Percentiles rank a stretch among this genome's conserved stretches.
phyloP scores from a whole-genome alignment of 441 rosid genomes.

The California macrophylla region DNA sequence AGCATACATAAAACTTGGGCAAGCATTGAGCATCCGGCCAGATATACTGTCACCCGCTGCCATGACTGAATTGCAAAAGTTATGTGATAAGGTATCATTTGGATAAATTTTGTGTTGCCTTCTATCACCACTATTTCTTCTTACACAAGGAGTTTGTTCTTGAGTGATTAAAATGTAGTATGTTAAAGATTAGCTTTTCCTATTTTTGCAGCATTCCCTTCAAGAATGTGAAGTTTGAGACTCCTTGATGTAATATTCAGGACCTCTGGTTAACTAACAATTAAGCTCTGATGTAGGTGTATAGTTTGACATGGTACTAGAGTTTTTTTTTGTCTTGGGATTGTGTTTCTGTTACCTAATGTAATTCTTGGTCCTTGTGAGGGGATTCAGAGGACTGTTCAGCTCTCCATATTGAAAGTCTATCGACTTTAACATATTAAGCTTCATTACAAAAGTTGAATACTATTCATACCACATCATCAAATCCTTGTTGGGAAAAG shows the following conservation, averaged over 20 bases:
- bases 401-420: background rate
- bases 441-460: background rate
- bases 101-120: background rate
- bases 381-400: background rate
- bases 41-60: conserved; percentile 89
- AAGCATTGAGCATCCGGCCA: conserved; percentile 95
- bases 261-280: background rate
- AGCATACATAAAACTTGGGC: conserved; percentile 92
- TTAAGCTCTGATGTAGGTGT: background rate
- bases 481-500: background rate
- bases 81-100: conserved; percentile 79
- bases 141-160: background rate
- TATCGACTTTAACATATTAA: background rate
- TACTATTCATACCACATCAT: background rate
- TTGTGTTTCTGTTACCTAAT: background rate
- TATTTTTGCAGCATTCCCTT: background rate
- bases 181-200: background rate
- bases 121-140: background rate
- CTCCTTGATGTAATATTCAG: background rate
- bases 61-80: conserved; percentile 90
- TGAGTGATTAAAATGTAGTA: background rate
- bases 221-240: background rate
- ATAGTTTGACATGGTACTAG: background rate
- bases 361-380: background rate
- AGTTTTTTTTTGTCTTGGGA: background rate